phyloP scores from a whole-genome alignment of 2,329 filamentous ascomycete species.

The Chrysoporthe austroafricana region DNA sequence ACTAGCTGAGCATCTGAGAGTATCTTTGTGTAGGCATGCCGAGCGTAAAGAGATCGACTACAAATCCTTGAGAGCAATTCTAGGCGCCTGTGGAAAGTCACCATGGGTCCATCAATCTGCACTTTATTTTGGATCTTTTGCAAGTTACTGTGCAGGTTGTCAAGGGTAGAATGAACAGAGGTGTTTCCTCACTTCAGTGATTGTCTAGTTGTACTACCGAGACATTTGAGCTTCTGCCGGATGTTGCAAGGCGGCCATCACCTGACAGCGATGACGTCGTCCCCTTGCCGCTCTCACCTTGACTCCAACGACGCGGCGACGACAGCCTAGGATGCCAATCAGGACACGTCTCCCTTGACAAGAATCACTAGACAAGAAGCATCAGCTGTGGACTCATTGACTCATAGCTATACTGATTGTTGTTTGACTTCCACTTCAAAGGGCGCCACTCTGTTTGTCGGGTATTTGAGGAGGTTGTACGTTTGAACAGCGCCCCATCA shows the following conservation, averaged over 20 bases:
- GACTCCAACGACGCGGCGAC: not conserved
- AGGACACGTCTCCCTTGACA: constrained; percentile 9
- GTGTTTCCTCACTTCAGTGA: not conserved
- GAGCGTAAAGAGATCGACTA: too few species aligned
- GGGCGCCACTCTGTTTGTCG: not conserved
- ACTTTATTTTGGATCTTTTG: too few species aligned
- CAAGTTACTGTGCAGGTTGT: too few species aligned
- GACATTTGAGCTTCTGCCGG: not conserved
- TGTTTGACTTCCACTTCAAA: not conserved
- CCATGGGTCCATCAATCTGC: too few species aligned
- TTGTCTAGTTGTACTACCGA: not conserved
- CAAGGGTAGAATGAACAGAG: too few species aligned
- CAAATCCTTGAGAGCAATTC: too few species aligned
- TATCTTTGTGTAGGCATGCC: too few species aligned
- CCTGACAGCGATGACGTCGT: constrained; percentile 17
- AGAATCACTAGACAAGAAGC: too few species aligned
- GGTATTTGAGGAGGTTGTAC: not conserved
- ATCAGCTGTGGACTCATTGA: not conserved
- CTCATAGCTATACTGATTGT: not conserved
- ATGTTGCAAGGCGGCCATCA: not conserved
- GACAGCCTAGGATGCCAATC: not conserved
- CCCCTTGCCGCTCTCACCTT: not conserved
- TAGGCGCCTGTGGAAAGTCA: too few species aligned
- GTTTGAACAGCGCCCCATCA: not conserved
- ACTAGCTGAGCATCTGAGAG: too few species aligned